A percentile compares a stretch with the other conserved stretches of the same genome.
Evolutionary conservation across 768 basidiomycete genomes (phyloP).

Genomic region (Butyriboletus loyo): DNA sequence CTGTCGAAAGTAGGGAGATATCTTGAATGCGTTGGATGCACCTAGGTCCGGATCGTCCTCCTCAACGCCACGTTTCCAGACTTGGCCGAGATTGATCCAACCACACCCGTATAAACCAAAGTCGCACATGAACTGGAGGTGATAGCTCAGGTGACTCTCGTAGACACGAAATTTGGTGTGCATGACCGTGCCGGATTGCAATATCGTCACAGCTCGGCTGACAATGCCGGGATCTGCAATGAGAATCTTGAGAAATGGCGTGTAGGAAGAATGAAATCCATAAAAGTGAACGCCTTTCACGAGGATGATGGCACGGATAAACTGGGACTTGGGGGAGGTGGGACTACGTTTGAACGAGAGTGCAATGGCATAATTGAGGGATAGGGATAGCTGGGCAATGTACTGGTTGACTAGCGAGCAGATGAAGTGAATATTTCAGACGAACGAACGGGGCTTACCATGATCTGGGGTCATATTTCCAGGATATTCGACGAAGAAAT

Average conservation of each 20-base stretch:
- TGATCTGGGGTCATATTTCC: constrained; percentile 59
- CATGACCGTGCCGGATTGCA: constrained; percentile 84
- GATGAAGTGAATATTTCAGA: not conserved
- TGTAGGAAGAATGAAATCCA: constrained; percentile 83
- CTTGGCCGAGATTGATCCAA: constrained; percentile 72
- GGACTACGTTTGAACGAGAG: constrained; percentile 77
- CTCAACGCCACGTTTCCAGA: constrained; percentile 53
- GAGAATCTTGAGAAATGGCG: constrained; percentile 86
- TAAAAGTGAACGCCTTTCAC: constrained; percentile 97
- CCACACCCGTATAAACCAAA: constrained; percentile 94
- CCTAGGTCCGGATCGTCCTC: constrained; percentile 14
- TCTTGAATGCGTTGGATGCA: constrained; percentile 32
- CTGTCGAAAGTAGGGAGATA: constrained; percentile 62
- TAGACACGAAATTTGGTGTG: constrained; percentile 72
- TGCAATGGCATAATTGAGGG: constrained; percentile 84
- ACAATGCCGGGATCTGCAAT: constrained; percentile 68
- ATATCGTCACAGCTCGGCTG: constrained; percentile 67
- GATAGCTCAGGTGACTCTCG: constrained; percentile 87
- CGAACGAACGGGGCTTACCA: constrained; percentile 42
- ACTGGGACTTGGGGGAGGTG: constrained; percentile 51
- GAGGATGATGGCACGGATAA: constrained; percentile 71
- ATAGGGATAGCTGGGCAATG: constrained; percentile 62
- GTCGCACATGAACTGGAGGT: constrained; percentile 92
- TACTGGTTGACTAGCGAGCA: constrained; percentile 63
- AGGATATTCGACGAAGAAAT: constrained; percentile 84